Conservation (phyloP, 164 flowering plant species). For the Chloranthus sessilifolius region DNA sequence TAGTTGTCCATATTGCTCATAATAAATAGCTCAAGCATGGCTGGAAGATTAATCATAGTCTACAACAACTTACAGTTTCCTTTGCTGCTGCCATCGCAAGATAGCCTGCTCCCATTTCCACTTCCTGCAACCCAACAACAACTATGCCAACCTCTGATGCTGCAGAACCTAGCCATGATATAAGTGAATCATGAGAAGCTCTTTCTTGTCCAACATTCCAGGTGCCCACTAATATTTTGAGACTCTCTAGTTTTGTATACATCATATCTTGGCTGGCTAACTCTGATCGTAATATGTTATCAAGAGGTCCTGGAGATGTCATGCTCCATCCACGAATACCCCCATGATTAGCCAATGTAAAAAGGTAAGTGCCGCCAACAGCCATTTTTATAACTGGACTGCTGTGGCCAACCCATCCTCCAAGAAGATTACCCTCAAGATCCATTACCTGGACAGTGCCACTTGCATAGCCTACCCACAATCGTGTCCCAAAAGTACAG, state of each 20-base stretch:
- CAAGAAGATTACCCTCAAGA: conserved; percentile 71
- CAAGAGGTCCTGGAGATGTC: conserved; percentile 79
- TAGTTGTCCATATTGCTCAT: no score
- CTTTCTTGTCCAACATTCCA: conserved; percentile 99
- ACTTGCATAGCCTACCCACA: conserved; percentile 86
- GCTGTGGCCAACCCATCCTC: conserved; percentile 87
- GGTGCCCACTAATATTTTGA: conserved; percentile 72
- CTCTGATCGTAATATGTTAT: conserved; percentile 59
- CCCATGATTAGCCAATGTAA: conserved; percentile 90
- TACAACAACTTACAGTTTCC: conserved; percentile 89
- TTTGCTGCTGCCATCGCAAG: conserved; percentile 98
- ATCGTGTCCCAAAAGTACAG: conserved; percentile 64
- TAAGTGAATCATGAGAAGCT: conserved; percentile 73
- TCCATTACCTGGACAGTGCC: conserved; percentile 74
- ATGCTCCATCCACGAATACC: conserved; percentile 94
- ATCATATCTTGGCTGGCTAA: conserved; percentile 47
- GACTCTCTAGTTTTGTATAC: conserved; percentile 49
- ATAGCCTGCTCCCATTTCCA: conserved; percentile 99
- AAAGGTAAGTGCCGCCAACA: conserved; percentile 58
- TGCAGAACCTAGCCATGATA: conserved; percentile 82
- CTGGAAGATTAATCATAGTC: no score
- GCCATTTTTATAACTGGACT: conserved; percentile 72
- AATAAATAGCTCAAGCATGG: no score
- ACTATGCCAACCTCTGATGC: conserved; percentile 76
- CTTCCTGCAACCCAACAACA: conserved; percentile 94